phyloP scores from a whole-genome alignment of 805 yeast species.

The Clavispora santaluciae region DNA sequence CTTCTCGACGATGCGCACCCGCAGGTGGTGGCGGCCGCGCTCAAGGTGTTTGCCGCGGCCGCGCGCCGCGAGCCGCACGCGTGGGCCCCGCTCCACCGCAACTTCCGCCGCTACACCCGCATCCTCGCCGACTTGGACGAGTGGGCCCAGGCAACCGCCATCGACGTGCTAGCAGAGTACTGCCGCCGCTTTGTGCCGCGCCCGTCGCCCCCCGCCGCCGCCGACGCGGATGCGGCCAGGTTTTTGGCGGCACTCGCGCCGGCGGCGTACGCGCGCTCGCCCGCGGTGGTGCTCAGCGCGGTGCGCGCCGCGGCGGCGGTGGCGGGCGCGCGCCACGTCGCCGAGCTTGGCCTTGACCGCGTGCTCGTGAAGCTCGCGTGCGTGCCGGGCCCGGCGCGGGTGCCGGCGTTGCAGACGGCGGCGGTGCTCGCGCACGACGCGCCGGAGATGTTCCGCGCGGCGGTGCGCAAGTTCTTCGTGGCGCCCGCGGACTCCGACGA shows the following conservation, averaged over 20 bases:
- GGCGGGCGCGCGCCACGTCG: slow-evolving; percentile 52
- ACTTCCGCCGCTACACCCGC: slow-evolving; percentile 54
- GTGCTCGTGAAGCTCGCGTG: slow-evolving; percentile 44
- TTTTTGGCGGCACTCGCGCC: slow-evolving; percentile 46
- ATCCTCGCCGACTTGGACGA: slow-evolving; percentile 55
- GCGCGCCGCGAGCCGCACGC: slow-evolving; percentile 54
- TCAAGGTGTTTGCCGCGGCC: slow-evolving; percentile 46
- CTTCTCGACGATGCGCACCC: slow-evolving; percentile 64
- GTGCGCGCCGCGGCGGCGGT: slow-evolving; percentile 53
- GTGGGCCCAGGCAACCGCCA: slow-evolving; percentile 58
- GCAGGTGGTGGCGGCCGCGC: slow-evolving; percentile 64
- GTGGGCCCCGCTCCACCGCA: slow-evolving; percentile 66
- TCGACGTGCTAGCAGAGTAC: slow-evolving; percentile 66
- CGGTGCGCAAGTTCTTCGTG: slow-evolving; percentile 48
- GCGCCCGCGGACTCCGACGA: slow-evolving; percentile 47
- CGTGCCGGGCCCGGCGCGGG: slow-evolving; percentile 20
- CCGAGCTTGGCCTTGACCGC: slow-evolving; percentile 44
- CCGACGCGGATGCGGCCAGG: slow-evolving; percentile 43
- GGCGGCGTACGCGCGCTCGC: slow-evolving; percentile 49
- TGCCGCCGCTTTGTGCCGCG: slow-evolving; percentile 53
- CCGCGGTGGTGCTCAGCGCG: slow-evolving; percentile 57
- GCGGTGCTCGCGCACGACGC: slow-evolving; percentile 6
- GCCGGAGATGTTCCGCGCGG: slow-evolving; percentile 22
- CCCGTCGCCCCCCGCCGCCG: too few relatives aligned
- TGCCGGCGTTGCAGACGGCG: slow-evolving; percentile 45